phyloP scores from a whole-genome alignment of 106 monocot species.

The Ottelia alismoides region DNA sequence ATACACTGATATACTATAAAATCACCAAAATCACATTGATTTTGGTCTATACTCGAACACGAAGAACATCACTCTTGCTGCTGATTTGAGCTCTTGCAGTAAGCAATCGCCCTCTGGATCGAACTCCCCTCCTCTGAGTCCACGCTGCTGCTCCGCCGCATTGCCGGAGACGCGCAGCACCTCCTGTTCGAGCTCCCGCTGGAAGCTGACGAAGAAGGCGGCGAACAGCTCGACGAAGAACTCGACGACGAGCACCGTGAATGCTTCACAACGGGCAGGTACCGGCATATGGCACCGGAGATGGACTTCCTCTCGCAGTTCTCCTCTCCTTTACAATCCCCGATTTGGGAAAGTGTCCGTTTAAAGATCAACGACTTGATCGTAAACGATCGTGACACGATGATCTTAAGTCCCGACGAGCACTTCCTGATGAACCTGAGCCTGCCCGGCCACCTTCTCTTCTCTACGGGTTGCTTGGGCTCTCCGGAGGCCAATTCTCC shows the following conservation, averaged over 20 bases:
- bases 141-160: conserved; percentile 48
- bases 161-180: neutral
- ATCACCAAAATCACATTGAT: too few species aligned
- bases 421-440: conserved; percentile 35
- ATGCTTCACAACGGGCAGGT: too few species aligned
- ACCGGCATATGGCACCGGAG: conserved; percentile 22
- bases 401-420: conserved; percentile 33
- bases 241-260: conserved; percentile 10
- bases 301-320: conserved; percentile 35
- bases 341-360: conserved; percentile 4
- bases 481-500: conserved; percentile 52
- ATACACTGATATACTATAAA: too few species aligned
- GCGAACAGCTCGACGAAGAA: conserved; percentile 22
- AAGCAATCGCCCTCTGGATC: conserved; percentile 64
- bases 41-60: too few species aligned
- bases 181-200: neutral
- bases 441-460: conserved; percentile 48
- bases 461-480: conserved; percentile 2
- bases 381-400: conserved; percentile 48
- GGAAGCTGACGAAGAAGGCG: conserved; percentile 26
- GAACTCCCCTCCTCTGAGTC: conserved; percentile 63
- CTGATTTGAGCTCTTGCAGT: conserved; percentile 61
- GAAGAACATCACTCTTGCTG: too few species aligned
- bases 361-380: conserved; percentile 56
- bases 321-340: conserved; percentile 13